Evolutionary conservation across 495 filamentous ascomycete genomes (phyloP).

Genomic region (Clavariopsis aquatica): DNA sequence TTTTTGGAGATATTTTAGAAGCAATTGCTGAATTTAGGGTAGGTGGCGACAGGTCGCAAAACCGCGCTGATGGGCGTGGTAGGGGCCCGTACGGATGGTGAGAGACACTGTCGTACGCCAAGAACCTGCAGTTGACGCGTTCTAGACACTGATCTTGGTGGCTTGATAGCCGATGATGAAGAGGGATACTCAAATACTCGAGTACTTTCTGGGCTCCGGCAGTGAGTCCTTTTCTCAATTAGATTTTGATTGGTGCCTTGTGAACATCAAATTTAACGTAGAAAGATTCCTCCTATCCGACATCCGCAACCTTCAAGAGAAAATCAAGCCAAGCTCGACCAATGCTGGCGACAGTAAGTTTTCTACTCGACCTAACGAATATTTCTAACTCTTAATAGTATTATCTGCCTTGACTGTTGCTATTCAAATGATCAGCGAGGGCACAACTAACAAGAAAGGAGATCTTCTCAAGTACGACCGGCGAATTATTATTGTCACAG

Average conservation of each 20-base stretch:
- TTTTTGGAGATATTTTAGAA: not conserved
- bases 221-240: slow-evolving; percentile 44
- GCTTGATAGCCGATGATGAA: slow-evolving; percentile 54
- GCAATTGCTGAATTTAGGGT: not conserved
- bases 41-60: slow-evolving; percentile 80
- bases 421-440: slow-evolving; percentile 72
- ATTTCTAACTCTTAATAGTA: slow-evolving; percentile 47
- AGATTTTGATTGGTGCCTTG: too few species aligned
- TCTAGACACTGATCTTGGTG: slow-evolving; percentile 65
- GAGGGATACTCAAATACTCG: slow-evolving; percentile 76
- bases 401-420: slow-evolving; percentile 85
- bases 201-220: slow-evolving; percentile 68
- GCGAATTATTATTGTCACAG: slow-evolving; percentile 80
- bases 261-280: too few species aligned
- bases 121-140: slow-evolving; percentile 10
- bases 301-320: slow-evolving; percentile 61
- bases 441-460: slow-evolving; percentile 55
- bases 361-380: not conserved
- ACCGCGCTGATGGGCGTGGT: slow-evolving; percentile 78
- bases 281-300: slow-evolving; percentile 64
- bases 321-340: slow-evolving; percentile 66
- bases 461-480: slow-evolving; percentile 88
- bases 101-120: slow-evolving; percentile 27
- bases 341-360: slow-evolving; percentile 70
- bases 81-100: slow-evolving; percentile 76